phyloP scores from a whole-genome alignment of 768 basidiomycete species.

The Mycena metata region DNA sequence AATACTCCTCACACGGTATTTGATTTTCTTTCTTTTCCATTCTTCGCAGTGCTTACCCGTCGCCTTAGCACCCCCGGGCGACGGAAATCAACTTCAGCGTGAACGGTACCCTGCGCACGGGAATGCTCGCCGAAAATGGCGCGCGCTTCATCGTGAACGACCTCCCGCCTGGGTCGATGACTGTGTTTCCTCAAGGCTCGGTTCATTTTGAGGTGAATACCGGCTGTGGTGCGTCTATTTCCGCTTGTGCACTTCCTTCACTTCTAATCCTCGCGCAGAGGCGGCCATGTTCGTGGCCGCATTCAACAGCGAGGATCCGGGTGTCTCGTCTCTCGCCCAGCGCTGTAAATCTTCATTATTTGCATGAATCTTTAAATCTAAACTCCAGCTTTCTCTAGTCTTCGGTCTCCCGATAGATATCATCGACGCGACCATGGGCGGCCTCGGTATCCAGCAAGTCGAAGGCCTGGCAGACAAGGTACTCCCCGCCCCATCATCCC shows the following conservation, averaged over 20 bases:
- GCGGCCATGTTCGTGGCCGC: conserved; percentile 38
- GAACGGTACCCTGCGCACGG: conserved; percentile 39
- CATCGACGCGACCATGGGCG: conserved; percentile 26
- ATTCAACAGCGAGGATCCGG: conserved; percentile 32
- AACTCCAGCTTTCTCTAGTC: conserved; percentile 27
- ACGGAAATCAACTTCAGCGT: conserved; percentile 40
- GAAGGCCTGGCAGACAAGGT: conserved; percentile 30
- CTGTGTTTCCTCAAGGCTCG: conserved; percentile 36
- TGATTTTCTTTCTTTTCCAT: too few species aligned
- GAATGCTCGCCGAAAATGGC: conserved; percentile 38
- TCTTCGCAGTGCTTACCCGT: too few species aligned
- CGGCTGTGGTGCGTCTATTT: conserved; percentile 28
- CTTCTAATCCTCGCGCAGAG: conserved; percentile 37
- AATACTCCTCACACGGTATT: conserved; percentile 35
- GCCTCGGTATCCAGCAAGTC: conserved; percentile 29
- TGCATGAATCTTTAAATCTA: neutral
- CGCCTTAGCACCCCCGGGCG: conserved; percentile 32
- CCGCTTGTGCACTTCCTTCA: conserved; percentile 32
- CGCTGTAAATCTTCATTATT: conserved; percentile 29
- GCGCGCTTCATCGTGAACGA: conserved; percentile 37
- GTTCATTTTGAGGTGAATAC: conserved; percentile 40
- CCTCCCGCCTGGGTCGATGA: conserved; percentile 34
- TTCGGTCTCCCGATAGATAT: conserved; percentile 38
- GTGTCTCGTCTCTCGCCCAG: conserved; percentile 34
- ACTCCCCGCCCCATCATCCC: neutral